Evolutionary conservation across 148 eudicot genomes (phyloP), one percentile per base, ranked within the genome.

Genomic region (Rhododendron griersonianum): DNA sequence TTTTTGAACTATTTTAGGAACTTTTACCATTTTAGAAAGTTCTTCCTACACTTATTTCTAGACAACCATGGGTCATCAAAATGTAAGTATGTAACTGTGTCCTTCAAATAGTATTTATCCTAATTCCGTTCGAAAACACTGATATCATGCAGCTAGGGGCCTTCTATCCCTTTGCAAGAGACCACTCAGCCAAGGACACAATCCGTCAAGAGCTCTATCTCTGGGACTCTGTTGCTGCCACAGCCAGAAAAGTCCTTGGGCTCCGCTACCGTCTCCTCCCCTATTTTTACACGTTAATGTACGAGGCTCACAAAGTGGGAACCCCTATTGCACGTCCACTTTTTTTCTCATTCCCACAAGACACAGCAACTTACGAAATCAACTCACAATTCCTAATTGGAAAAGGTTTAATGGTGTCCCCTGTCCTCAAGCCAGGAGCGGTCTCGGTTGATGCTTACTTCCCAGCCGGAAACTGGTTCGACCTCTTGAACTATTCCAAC

Each of bases 121-220:
- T 75, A 61, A 7, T 16, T 7, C 15, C 19, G 76, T 76, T 28
- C 15, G 1, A 7, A 21, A 55, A 4, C 4, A 30, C 15, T 79
- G n/a, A 77, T 39, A 28, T 11, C 1, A 39, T 90, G 89, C 89
- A 96, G 98, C 87, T 96, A 5, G 98, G 98, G 8, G 98, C 98
- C 41, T 96, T 96, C 86, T 96, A 96, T 89, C 98, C 98, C 18
- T 96, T 96, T 89, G 87, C 96, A 16, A 92, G 98, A 87, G 98
- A 96, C 84, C 98, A 96, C 88, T 88, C 96, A 0, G 86, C 59
- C 10, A 89, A 87, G 15, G 61, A 25, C 11, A 86, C 89, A 1
- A 63, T 11, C 18, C 89, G 90, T 55, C 98, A 94, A 86, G 98
- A 96, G 87, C 95, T 96, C 50, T 96, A 92, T 87, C 44, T 91